These are phyloP conservation scores for Malus sylvestris DNA, from an alignment of 306 rosid genomes.

Conservation along the genomic window DNA sequence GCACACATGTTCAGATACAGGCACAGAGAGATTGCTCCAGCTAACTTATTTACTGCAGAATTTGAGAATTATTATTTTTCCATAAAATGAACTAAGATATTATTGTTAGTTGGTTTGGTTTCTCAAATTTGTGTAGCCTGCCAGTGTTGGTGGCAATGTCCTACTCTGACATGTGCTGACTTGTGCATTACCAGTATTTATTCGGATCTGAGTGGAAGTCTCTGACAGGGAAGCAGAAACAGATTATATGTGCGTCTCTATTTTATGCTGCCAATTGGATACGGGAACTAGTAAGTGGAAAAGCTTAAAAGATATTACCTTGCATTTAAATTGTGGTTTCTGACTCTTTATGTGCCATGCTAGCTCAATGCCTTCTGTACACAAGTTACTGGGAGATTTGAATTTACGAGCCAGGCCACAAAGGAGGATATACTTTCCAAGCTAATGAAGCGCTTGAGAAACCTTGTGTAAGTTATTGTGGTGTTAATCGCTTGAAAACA, in stretches of 20 bases:
- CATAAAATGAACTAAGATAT: neutral
- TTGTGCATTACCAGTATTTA: slow-evolving; percentile 24
- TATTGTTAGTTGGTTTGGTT: neutral
- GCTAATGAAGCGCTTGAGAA: slow-evolving; percentile 34
- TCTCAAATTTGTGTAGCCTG: neutral
- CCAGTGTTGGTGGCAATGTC: neutral
- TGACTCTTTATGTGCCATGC: neutral
- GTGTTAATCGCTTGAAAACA: neutral
- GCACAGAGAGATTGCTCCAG: neutral
- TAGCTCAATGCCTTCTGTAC: slow-evolving; percentile 38
- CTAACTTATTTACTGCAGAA: neutral
- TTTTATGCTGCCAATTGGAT: slow-evolving; percentile 41
- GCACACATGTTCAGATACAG: neutral
- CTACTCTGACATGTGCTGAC: neutral
- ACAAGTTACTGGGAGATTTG: slow-evolving; percentile 26
- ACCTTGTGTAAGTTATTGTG: slow-evolving; percentile 26
- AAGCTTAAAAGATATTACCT: neutral
- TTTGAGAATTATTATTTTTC: neutral
- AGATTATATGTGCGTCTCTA: slow-evolving; percentile 24
- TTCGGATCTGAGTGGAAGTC: slow-evolving; percentile 31
- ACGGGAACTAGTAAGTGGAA: slow-evolving; percentile 25
- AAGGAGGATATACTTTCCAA: slow-evolving; percentile 22
- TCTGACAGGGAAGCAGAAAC: slow-evolving; percentile 27
- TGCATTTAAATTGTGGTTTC: neutral
- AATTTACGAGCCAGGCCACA: slow-evolving; percentile 29